phyloP scores from a whole-genome alignment of 441 rosid genomes.

The Bruguiera hainesii region DNA sequence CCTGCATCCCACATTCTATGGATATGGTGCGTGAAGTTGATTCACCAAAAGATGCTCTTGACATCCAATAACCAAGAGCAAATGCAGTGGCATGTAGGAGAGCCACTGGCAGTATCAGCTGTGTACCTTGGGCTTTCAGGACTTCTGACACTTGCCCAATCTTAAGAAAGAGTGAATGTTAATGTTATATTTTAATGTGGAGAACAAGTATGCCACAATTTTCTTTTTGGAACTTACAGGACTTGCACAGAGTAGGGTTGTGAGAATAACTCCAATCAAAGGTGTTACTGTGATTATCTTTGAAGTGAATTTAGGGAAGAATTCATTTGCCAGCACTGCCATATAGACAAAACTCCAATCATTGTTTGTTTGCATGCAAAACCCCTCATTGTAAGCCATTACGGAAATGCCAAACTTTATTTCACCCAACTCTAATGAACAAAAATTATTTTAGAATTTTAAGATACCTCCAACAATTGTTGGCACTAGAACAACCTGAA shows the following conservation, averaged over 20 bases:
- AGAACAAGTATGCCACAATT: conserved; percentile 14
- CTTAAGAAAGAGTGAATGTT: conserved; percentile 30
- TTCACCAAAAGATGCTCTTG: conserved; percentile 81
- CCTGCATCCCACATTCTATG: conserved; percentile 99
- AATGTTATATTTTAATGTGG: conserved; percentile 12
- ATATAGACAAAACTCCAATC: conserved; percentile 21
- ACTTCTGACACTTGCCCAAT: conserved; percentile 93
- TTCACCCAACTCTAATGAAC: conserved; percentile 12
- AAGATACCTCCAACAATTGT: conserved; percentile 74
- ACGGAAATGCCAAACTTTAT: conserved; percentile 5
- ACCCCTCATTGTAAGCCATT: not conserved
- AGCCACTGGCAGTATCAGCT: conserved; percentile 81
- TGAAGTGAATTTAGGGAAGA: conserved; percentile 83
- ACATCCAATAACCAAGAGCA: conserved; percentile 83
- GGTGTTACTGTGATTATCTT: conserved; percentile 79
- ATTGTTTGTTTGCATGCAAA: not conserved
- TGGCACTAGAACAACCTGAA: conserved; percentile 92
- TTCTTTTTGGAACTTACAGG: conserved; percentile 55
- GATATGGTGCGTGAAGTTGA: conserved; percentile 97
- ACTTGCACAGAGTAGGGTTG: conserved; percentile 91
- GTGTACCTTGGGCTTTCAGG: conserved; percentile 87
- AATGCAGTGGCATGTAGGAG: conserved; percentile 80
- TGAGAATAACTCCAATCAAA: conserved; percentile 87
- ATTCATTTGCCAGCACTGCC: conserved; percentile 84
- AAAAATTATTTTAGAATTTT: conserved; percentile 2